Evolutionary conservation across 176 grass and related monocot species (phyloP), one percentile per base, ranked within the genome.

Genomic region (Cenchrus purpureus): DNA sequence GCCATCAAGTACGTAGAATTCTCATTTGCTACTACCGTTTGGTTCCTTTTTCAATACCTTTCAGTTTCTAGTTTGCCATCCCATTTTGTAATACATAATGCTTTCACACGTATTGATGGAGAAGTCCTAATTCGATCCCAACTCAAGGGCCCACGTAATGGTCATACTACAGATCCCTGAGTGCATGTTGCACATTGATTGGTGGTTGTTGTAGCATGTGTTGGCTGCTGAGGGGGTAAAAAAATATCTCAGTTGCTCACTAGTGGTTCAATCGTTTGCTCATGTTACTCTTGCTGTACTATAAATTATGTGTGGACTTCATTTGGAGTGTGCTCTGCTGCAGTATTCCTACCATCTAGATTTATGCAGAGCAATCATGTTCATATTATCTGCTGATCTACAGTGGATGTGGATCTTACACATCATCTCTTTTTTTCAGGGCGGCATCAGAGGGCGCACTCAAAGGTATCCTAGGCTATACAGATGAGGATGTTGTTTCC

Each of bases 391-490:
- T 46, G 14, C 19, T 13, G 25, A 58, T 13, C 16, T 59, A 49
- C 51, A 29, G 3, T 65, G 50, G 29, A 56, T 10, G 3, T 65
- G 50, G 29, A 49, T 10, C 73, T 82, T 49, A 82, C 16, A 1
- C 5, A 58, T 25, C n/a, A 63, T 67, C 10, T 12, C 1, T 50
- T 25, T 45, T 46, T 91, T 86, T 65, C 84, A 99, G 97, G 93
- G 87, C 65, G 12, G 97, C 97, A 61, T 92, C 97, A 73, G 94
- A 94, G 86, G 91, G 88, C n/a, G 65, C 82, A 43, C 88, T 99
- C 50, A 92, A 94, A 92, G 97, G 97, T 53, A 99, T 99, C 80
- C 88, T 98, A 56, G 97, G 97, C 11, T 98, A 98, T 86, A 94
- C 97, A 79, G 97, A 98, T 20, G 97, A 95, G 82, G 93, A 98